A percentile compares a stretch with the other conserved stretches of the same genome.
These are phyloP conservation scores for Racocetra persica DNA, from an alignment of 371 early-diverging fungal genomes.

Conservation along the genomic window DNA sequence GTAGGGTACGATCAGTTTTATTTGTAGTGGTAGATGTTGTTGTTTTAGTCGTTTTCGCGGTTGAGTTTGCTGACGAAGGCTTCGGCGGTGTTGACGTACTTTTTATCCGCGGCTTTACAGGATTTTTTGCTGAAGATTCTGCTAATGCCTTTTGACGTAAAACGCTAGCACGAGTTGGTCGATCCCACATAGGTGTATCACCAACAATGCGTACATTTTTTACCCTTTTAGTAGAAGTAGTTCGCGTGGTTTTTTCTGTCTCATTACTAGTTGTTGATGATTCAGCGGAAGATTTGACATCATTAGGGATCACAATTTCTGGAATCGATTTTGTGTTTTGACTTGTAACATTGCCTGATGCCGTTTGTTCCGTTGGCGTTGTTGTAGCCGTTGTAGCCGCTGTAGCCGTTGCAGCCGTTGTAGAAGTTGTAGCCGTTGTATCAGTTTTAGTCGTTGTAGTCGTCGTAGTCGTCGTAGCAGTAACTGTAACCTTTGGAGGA, in stretches of 20 bases:
- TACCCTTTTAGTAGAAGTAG: neutral
- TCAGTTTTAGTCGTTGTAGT: neutral
- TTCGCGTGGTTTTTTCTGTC: neutral
- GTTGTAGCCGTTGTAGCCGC: neutral
- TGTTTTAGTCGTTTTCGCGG: neutral
- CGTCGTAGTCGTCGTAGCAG: neutral
- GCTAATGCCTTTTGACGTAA: conserved; percentile 42
- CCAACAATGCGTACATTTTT: conserved; percentile 33
- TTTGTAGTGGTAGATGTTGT: neutral
- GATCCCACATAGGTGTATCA: conserved; percentile 9
- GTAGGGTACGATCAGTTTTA: neutral
- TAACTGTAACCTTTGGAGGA: neutral
- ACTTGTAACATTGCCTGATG: neutral
- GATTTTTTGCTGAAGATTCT: conserved; percentile 39
- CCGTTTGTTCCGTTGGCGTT: neutral
- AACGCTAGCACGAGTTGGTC: conserved; percentile 42
- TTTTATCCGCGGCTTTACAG: conserved; percentile 16
- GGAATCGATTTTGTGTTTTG: neutral
- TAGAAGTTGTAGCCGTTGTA: neutral
- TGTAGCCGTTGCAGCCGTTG: neutral
- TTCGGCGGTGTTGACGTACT: neutral
- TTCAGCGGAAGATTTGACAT: neutral
- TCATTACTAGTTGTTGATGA: neutral
- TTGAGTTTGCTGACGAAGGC: neutral
- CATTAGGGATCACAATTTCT: neutral